Conservation (phyloP, 495 filamentous ascomycete species). For the Lasiosphaeris hirsuta region DNA sequence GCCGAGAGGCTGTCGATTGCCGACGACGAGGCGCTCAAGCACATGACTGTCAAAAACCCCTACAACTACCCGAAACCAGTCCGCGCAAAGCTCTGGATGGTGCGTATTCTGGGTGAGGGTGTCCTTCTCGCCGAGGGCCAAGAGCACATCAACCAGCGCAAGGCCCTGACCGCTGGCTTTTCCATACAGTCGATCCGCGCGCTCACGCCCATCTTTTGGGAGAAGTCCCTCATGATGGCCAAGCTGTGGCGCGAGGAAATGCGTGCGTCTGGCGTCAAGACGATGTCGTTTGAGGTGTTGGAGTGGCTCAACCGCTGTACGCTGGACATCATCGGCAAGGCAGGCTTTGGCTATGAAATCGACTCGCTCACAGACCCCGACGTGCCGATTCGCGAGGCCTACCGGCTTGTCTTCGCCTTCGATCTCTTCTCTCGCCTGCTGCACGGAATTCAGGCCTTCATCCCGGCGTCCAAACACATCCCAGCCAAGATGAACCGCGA, state of each 20-base stretch:
- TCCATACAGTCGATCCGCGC: constrained; percentile 43
- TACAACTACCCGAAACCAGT: constrained; percentile 53
- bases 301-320: constrained; percentile 49
- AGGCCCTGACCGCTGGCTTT: constrained; percentile 45
- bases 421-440: constrained; percentile 36
- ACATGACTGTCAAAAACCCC: constrained; percentile 50
- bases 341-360: constrained; percentile 48
- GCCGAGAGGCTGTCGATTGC: constrained; percentile 26
- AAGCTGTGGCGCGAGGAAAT: constrained; percentile 42
- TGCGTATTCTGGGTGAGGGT: constrained; percentile 46
- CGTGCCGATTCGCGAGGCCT: constrained; percentile 42
- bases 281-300: constrained; percentile 38
- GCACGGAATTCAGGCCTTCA: constrained; percentile 45
- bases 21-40: constrained; percentile 35
- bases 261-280: constrained; percentile 22
- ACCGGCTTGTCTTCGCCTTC: constrained; percentile 45
- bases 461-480: constrained; percentile 40
- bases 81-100: constrained; percentile 49
- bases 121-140: constrained; percentile 47
- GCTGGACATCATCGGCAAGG: constrained; percentile 51
- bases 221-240: constrained; percentile 44
- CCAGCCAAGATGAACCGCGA: constrained; percentile 46
- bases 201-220: constrained; percentile 50
- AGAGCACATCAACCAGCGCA: constrained; percentile 45
- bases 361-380: constrained; percentile 41